A percentile compares a stretch with the other conserved stretches of the same genome.
phyloP scores from a whole-genome alignment of 2,329 filamentous ascomycete species.

The Remersonia thermophila region DNA sequence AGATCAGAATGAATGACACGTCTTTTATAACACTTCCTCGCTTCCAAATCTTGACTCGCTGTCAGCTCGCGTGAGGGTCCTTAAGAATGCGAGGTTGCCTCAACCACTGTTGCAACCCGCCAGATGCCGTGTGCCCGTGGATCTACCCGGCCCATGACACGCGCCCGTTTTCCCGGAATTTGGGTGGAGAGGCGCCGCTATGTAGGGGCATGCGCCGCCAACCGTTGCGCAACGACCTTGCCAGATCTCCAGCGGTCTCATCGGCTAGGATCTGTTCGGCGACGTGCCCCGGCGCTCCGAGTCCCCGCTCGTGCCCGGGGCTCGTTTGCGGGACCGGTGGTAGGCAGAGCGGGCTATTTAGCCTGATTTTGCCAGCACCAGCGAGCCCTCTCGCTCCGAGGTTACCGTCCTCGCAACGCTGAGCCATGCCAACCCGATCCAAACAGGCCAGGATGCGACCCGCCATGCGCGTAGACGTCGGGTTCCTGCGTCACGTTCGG shows the following conservation, averaged over 20 bases:
- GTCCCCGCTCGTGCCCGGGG: background rate
- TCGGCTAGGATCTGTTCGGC: no score
- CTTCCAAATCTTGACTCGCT: background rate
- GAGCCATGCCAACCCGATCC: constrained; percentile 1
- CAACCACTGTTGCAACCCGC: no score
- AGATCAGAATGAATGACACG: no score
- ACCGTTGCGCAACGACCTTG: no score
- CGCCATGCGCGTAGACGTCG: background rate
- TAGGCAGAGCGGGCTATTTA: constrained; percentile 9
- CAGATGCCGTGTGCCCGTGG: no score
- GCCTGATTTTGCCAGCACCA: constrained; percentile 10
- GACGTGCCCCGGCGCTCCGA: no score
- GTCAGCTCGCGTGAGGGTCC: no score
- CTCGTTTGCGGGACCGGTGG: constrained; percentile 3
- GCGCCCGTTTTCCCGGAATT: background rate
- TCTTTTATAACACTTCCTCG: no score
- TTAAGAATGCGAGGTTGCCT: no score
- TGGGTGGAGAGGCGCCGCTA: no score
- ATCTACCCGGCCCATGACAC: background rate
- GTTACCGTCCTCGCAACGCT: constrained; percentile 3
- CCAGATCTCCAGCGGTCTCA: no score
- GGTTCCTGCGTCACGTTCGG: constrained; percentile 9
- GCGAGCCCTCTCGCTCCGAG: constrained; percentile 8
- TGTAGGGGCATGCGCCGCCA: no score
- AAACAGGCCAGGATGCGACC: constrained; percentile 3